Conservation (phyloP, 2,329 filamentous ascomycete species). For the Talaromyces sp. region DNA sequence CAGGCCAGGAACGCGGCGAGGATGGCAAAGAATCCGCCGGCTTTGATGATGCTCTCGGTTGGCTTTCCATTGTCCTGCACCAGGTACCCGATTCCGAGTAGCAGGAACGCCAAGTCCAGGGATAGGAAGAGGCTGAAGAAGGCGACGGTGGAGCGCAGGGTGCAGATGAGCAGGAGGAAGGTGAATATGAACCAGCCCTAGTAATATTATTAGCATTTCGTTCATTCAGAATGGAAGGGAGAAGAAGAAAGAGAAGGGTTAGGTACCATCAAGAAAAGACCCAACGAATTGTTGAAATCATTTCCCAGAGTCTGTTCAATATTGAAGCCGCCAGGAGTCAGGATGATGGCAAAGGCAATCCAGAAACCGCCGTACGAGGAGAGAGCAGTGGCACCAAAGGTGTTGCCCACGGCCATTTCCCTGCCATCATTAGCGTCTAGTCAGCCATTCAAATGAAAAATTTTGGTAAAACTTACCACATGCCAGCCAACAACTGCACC, state of each 20-base stretch:
- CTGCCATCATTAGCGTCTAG: constrained; percentile 34
- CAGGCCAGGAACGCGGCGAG: constrained; percentile 75
- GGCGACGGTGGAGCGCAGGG: constrained; percentile 68
- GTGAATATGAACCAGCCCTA: constrained; percentile 81
- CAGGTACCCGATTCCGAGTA: constrained; percentile 62
- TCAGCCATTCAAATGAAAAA: background rate
- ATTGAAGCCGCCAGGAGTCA: constrained; percentile 62
- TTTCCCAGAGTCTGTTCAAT: constrained; percentile 40
- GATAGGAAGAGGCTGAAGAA: constrained; percentile 75
- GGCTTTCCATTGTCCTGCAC: constrained; percentile 43
- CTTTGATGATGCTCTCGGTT: constrained; percentile 54
- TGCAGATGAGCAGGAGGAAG: constrained; percentile 66
- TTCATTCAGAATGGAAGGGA: background rate
- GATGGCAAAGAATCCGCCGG: constrained; percentile 75
- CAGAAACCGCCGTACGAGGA: constrained; percentile 83
- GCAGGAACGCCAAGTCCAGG: constrained; percentile 69
- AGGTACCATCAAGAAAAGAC: constrained; percentile 64
- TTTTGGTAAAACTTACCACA: constrained; percentile 68
- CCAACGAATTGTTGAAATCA: constrained; percentile 56
- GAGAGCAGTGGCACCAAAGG: constrained; percentile 75
- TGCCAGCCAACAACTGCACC: constrained; percentile 74
- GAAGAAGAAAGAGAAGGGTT: background rate
- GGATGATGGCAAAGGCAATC: constrained; percentile 67
- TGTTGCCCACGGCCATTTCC: constrained; percentile 86
- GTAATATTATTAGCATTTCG: constrained; percentile 7